phyloP scores from a whole-genome alignment of 1,139 yeast species.

The Pichiaceae sp. region DNA sequence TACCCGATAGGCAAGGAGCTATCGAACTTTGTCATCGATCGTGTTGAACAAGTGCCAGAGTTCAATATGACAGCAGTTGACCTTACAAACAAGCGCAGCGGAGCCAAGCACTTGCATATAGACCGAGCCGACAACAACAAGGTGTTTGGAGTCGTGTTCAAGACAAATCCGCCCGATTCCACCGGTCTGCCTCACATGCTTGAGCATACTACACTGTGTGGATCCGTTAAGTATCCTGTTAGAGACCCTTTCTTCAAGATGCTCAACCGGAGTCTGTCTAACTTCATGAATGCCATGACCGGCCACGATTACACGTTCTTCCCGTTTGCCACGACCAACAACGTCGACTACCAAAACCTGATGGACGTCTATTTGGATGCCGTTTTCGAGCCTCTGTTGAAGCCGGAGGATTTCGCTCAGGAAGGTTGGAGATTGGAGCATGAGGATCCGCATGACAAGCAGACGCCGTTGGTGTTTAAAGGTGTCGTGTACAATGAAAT shows the following conservation, averaged over 20 bases:
- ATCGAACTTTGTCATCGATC: slow-evolving; percentile 57
- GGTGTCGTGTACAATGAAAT: slow-evolving; percentile 98
- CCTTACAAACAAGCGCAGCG: slow-evolving; percentile 57
- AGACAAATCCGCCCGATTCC: slow-evolving; percentile 87
- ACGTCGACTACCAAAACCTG: slow-evolving; percentile 70
- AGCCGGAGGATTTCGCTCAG: slow-evolving; percentile 78
- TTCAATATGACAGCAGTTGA: slow-evolving; percentile 74
- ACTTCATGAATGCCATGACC: slow-evolving; percentile 98
- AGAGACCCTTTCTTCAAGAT: slow-evolving; percentile 96
- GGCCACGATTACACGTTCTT: slow-evolving; percentile 93
- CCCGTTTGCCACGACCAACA: slow-evolving; percentile 93
- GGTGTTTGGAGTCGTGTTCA: slow-evolving; percentile 84
- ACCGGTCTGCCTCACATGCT: slow-evolving; percentile 95
- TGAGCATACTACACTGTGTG: slow-evolving; percentile 94
- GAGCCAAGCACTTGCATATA: slow-evolving; percentile 77
- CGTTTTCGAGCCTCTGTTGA: slow-evolving; percentile 72
- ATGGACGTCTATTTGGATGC: slow-evolving; percentile 87
- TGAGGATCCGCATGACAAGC: slow-evolving; percentile 45
- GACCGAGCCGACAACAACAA: slow-evolving; percentile 76
- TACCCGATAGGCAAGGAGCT: slow-evolving; percentile 57
- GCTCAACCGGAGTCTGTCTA: slow-evolving; percentile 82
- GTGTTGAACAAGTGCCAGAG: slow-evolving; percentile 70
- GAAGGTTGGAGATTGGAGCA: slow-evolving; percentile 98
- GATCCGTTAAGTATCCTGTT: slow-evolving; percentile 83
- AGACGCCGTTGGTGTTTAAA: slow-evolving; percentile 62